A percentile compares a stretch with the other conserved stretches of the same genome.
Evolutionary conservation across 495 filamentous ascomycete species (phyloP).

Genomic region (Cercophora sp.): DNA sequence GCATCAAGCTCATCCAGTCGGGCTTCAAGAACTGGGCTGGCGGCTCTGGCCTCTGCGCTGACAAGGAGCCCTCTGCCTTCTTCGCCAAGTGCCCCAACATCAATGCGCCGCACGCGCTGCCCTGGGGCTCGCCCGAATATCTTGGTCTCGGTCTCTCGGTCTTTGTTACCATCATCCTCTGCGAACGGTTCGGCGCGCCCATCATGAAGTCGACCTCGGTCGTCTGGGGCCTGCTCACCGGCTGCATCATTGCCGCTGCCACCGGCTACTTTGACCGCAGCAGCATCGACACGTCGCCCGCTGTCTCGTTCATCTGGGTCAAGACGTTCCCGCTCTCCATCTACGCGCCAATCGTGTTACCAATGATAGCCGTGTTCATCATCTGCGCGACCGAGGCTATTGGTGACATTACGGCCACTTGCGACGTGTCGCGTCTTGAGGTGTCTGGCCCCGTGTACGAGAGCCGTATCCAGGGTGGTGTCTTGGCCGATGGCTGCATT

Average conservation of each 20-base stretch:
- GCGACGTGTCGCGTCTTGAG: slow-evolving; percentile 78
- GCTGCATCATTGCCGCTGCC: slow-evolving; percentile 83
- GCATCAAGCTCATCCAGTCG: slow-evolving; percentile 67
- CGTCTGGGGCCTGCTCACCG: slow-evolving; percentile 74
- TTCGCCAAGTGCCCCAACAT: slow-evolving; percentile 68
- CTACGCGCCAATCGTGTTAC: slow-evolving; percentile 81
- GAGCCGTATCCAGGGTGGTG: slow-evolving; percentile 84
- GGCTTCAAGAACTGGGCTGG: slow-evolving; percentile 86
- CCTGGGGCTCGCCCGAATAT: slow-evolving; percentile 84
- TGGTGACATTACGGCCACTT: slow-evolving; percentile 71
- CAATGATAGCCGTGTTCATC: slow-evolving; percentile 80
- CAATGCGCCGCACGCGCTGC: slow-evolving; percentile 71
- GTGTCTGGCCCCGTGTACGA: slow-evolving; percentile 79
- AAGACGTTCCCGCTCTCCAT: slow-evolving; percentile 76
- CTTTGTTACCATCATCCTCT: slow-evolving; percentile 80
- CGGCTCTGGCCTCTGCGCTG: slow-evolving; percentile 61
- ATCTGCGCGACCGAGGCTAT: slow-evolving; percentile 88
- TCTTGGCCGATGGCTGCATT: slow-evolving; percentile 80
- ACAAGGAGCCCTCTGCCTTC: slow-evolving; percentile 49
- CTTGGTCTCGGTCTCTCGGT: slow-evolving; percentile 88
- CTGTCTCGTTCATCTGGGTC: slow-evolving; percentile 85
- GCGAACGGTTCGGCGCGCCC: slow-evolving; percentile 80
- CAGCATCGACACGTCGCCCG: slow-evolving; percentile 67
- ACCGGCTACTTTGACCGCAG: slow-evolving; percentile 75
- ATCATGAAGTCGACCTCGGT: slow-evolving; percentile 66